These are phyloP conservation scores for Suhomyces faveliae DNA, from an alignment of 805 yeast species.

Conservation along the genomic window DNA sequence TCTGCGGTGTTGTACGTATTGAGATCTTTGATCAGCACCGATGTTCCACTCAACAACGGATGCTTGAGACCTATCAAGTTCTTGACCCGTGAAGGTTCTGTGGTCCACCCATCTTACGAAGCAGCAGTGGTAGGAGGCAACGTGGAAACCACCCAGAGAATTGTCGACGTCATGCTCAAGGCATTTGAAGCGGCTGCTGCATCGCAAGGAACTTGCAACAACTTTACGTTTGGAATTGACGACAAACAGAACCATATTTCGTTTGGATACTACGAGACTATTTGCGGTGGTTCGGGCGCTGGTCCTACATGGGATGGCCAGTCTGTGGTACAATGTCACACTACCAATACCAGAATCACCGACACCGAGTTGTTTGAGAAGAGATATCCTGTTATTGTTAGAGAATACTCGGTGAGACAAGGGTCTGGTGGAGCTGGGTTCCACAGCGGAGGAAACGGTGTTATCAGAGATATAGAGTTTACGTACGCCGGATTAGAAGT, in stretches of 20 bases:
- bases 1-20: constrained; percentile 88
- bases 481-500: constrained; percentile 47
- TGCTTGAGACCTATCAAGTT: constrained; percentile 79
- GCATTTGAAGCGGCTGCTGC: constrained; percentile 91
- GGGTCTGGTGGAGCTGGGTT: constrained; percentile 82
- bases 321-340: constrained; percentile 88
- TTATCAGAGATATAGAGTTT: constrained; percentile 80
- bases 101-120: constrained; percentile 70
- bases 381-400: constrained; percentile 78
- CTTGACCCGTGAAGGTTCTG: constrained; percentile 34
- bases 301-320: constrained; percentile 84
- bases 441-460: constrained; percentile 82
- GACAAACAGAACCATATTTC: constrained; percentile 55
- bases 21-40: constrained; percentile 79
- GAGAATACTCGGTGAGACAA: constrained; percentile 64
- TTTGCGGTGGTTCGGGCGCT: constrained; percentile 96
- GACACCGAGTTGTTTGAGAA: constrained; percentile 88
- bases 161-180: constrained; percentile 83
- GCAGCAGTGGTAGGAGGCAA: constrained; percentile 93
- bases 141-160: constrained; percentile 91
- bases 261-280: constrained; percentile 91
- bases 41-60: constrained; percentile 92
- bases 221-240: constrained; percentile 85
- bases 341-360: constrained; percentile 91
- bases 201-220: constrained; percentile 94